phyloP scores from a whole-genome alignment of 2,329 filamentous ascomycete genomes.

The Aspergillus bombycis region DNA sequence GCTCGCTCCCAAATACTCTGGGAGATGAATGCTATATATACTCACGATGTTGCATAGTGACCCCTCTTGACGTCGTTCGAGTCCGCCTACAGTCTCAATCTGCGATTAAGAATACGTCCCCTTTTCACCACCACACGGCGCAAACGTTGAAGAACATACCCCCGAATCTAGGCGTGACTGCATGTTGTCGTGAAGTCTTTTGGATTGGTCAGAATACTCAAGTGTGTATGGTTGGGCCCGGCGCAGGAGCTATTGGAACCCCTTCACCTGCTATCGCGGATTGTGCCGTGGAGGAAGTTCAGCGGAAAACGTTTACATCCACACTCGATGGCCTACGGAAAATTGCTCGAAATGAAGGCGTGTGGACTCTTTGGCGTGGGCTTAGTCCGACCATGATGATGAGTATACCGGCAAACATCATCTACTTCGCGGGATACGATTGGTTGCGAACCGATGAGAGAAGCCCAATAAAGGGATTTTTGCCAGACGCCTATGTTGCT shows the following conservation, averaged over 20 bases:
- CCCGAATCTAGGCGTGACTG: slow-evolving; percentile 84
- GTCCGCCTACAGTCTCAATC: slow-evolving; percentile 90
- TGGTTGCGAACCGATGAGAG: slow-evolving; percentile 76
- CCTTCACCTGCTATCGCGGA: slow-evolving; percentile 55
- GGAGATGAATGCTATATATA: background rate
- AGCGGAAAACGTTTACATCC: slow-evolving; percentile 81
- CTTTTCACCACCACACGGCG: slow-evolving; percentile 54
- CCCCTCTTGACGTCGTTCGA: slow-evolving; percentile 93
- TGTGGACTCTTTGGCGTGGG: slow-evolving; percentile 86
- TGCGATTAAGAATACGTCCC: slow-evolving; percentile 57
- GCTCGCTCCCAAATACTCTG: background rate
- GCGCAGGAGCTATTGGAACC: slow-evolving; percentile 45
- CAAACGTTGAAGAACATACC: slow-evolving; percentile 69
- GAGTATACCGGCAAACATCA: slow-evolving; percentile 93
- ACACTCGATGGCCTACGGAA: slow-evolving; percentile 91
- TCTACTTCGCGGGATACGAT: slow-evolving; percentile 98
- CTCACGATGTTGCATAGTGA: slow-evolving; percentile 61
- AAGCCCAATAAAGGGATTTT: slow-evolving; percentile 69
- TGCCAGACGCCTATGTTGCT: slow-evolving; percentile 74
- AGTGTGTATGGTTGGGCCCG: slow-evolving; percentile 71
- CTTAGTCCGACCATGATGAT: slow-evolving; percentile 92
- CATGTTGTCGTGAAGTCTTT: slow-evolving; percentile 96
- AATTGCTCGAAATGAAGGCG: slow-evolving; percentile 90
- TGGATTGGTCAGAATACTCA: slow-evolving; percentile 87
- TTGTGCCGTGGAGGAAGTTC: slow-evolving; percentile 86